Conservation (phyloP, 371 early-diverging fungal genomes). For the Saksenaea vasiformis region DNA sequence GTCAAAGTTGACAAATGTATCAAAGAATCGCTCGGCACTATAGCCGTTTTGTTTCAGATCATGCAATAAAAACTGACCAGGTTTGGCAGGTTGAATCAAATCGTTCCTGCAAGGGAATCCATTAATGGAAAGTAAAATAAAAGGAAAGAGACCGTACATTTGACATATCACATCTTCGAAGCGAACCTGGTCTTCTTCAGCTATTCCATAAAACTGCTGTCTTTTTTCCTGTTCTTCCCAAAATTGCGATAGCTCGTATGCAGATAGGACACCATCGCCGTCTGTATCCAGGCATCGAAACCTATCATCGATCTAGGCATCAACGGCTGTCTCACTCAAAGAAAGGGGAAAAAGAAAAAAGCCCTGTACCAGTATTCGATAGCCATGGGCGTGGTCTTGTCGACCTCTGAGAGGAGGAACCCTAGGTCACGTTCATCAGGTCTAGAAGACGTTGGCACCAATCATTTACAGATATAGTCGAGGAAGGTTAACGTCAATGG, state of each 20-base stretch:
- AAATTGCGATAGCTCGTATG: conserved; percentile 85
- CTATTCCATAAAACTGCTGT: conserved; percentile 25
- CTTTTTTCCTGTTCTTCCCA: conserved; percentile 78
- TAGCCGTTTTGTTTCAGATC: conserved; percentile 47
- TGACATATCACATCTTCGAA: conserved; percentile 53
- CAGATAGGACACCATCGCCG: conserved; percentile 82
- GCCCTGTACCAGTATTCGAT: conserved; percentile 80
- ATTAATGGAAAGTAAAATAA: neutral
- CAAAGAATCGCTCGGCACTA: conserved; percentile 51
- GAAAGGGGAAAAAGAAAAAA: neutral
- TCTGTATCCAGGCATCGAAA: conserved; percentile 91
- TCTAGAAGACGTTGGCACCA: conserved; percentile 8
- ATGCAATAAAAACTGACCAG: conserved; percentile 36
- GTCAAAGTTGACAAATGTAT: conserved; percentile 49
- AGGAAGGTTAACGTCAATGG: conserved; percentile 40
- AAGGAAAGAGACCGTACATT: conserved; percentile 24
- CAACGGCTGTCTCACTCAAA: no score
- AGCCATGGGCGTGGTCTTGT: conserved; percentile 76
- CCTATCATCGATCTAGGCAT: conserved; percentile 25
- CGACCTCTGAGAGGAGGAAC: conserved; percentile 88
- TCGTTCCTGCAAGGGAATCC: conserved; percentile 35
- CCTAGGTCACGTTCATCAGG: conserved; percentile 35
- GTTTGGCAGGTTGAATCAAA: conserved; percentile 40
- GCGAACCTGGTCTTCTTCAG: conserved; percentile 30
- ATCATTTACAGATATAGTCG: conserved; percentile 60